Evolutionary conservation across 352 stramenopile genomes (phyloP).

Genomic region (Phytophthora macrochlamydospora): DNA sequence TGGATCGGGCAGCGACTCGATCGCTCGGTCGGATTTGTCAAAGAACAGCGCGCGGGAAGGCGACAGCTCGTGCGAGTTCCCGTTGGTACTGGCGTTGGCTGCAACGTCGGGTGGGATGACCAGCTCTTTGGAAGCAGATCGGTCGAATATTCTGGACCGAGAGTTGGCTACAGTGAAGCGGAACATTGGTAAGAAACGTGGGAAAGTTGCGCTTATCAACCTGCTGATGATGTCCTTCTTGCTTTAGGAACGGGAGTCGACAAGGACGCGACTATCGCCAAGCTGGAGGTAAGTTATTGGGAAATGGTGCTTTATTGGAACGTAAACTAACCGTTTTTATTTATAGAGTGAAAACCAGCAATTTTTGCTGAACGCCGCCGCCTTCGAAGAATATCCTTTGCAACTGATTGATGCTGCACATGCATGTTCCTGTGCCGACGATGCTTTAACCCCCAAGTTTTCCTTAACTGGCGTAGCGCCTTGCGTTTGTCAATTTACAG

Average conservation of each 20-base stretch:
- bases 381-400: constrained; percentile 89
- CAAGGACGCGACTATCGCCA: constrained; percentile 60
- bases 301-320: not conserved
- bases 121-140: constrained; percentile 70
- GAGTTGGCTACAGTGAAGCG: constrained; percentile 61
- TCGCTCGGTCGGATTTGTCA: constrained; percentile 68
- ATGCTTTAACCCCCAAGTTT: constrained; percentile 13
- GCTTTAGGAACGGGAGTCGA: constrained; percentile 22
- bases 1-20: constrained; percentile 72
- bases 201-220: too few relatives aligned
- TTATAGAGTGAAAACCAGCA: constrained; percentile 81
- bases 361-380: constrained; percentile 78
- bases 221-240: constrained; percentile 2
- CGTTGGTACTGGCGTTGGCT: constrained; percentile 76
- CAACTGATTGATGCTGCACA: constrained; percentile 23
- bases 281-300: constrained; percentile 61
- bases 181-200: constrained; percentile 39
- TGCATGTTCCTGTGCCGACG: constrained; percentile 12
- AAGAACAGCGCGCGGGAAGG: constrained; percentile 68
- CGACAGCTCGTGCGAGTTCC: constrained; percentile 84
- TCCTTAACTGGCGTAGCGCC: constrained; percentile 57
- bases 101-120: constrained; percentile 75
- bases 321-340: not conserved
- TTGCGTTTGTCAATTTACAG: constrained; percentile 50
- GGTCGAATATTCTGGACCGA: constrained; percentile 61